Conservation (phyloP, 371 early-diverging fungal species). For the Mucor velutinosus region DNA sequence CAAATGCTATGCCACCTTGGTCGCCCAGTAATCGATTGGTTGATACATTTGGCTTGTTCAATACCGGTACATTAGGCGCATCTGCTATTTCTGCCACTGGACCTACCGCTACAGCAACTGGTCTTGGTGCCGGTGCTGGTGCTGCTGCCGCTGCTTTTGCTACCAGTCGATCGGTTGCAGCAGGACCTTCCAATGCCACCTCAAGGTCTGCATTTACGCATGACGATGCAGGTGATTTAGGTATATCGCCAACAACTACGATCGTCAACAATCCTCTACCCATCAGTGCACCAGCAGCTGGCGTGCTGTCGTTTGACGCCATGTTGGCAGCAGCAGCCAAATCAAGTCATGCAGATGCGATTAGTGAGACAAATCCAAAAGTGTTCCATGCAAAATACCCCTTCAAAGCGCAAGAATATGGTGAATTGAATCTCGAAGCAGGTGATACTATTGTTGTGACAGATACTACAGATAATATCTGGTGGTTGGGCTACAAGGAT, state of each 20-base stretch:
- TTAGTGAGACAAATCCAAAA: constrained; percentile 37
- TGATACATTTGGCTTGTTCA: constrained; percentile 7
- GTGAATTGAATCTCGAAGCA: constrained; percentile 71
- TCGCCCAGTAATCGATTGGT: constrained; percentile 3
- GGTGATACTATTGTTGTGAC: constrained; percentile 74
- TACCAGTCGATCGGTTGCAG: constrained; percentile 3
- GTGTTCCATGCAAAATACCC: constrained; percentile 73
- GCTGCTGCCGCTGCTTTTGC: background rate
- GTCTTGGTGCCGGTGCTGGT: background rate
- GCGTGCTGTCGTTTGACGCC: constrained; percentile 25
- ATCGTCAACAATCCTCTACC: background rate
- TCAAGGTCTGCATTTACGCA: background rate
- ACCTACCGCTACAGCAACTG: background rate
- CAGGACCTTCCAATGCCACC: constrained; percentile 15
- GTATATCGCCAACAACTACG: background rate
- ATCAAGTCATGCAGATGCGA: constrained; percentile 8
- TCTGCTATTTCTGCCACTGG: constrained; percentile 7
- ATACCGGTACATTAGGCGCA: constrained; percentile 3
- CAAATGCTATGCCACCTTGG: constrained; percentile 41
- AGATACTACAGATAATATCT: constrained; percentile 76
- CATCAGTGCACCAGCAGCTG: constrained; percentile 26
- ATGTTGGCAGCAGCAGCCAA: constrained; percentile 29
- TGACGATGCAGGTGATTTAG: constrained; percentile 6
- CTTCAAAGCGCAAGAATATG: constrained; percentile 74
- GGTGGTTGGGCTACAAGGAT: constrained; percentile 83